Evolutionary conservation across 2,329 filamentous ascomycete genomes (phyloP).

Genomic region (Xylaria polymorpha): DNA sequence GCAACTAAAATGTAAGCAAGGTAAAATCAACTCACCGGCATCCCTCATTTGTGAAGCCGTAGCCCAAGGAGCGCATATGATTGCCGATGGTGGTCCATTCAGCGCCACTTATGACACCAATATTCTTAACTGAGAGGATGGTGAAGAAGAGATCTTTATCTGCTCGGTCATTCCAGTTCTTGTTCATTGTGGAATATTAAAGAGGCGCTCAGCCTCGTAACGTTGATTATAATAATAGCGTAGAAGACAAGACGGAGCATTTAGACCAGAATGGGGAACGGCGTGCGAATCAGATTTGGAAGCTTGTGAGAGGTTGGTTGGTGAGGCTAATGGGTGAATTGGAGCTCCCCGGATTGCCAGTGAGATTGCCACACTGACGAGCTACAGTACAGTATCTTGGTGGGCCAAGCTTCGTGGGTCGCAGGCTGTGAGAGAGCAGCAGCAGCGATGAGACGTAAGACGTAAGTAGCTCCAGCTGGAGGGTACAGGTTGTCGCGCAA

Average conservation of each 20-base stretch:
- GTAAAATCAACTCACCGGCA: slow-evolving; percentile 64
- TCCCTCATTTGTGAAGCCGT: slow-evolving; percentile 73
- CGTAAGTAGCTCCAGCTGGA: slow-evolving; percentile 3
- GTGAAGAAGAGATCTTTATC: slow-evolving; percentile 73
- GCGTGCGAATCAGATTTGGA: slow-evolving; percentile 46
- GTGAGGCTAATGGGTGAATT: slow-evolving; percentile 45
- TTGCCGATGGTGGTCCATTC: slow-evolving; percentile 73
- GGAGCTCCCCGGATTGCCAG: slow-evolving; percentile 42
- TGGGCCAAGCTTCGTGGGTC: slow-evolving; percentile 36
- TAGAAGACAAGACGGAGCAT: slow-evolving; percentile 22
- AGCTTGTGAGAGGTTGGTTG: slow-evolving; percentile 50
- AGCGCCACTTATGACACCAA: slow-evolving; percentile 70
- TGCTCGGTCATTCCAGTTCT: slow-evolving; percentile 71
- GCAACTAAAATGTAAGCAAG: slow-evolving; percentile 19
- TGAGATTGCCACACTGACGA: slow-evolving; percentile 41
- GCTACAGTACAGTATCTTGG: slow-evolving; percentile 21
- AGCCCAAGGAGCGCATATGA: slow-evolving; percentile 68
- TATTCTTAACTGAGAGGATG: slow-evolving; percentile 71
- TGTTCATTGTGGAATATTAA: slow-evolving; percentile 59
- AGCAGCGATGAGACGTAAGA: not conserved
- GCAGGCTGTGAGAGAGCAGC: not conserved
- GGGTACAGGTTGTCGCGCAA: slow-evolving; percentile 25
- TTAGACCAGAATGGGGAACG: slow-evolving; percentile 33
- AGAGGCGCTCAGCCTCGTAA: slow-evolving; percentile 33
- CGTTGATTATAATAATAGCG: slow-evolving; percentile 29